A percentile compares a stretch with the other conserved stretches of the same genome.
phyloP scores from a whole-genome alignment of 2,329 filamentous ascomycete species.

The Lecanicillium sp. region DNA sequence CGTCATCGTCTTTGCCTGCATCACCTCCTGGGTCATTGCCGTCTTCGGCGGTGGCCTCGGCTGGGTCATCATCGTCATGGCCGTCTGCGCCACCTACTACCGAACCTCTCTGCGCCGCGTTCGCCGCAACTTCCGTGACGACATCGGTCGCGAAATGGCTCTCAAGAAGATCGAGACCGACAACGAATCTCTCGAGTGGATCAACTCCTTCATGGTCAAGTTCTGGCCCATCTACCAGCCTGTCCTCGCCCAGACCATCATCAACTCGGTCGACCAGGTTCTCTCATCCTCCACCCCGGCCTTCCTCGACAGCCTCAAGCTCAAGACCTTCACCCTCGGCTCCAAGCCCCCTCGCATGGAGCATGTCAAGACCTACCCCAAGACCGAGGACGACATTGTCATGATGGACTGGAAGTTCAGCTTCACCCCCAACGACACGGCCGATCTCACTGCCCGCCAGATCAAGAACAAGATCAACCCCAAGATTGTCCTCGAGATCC shows the following conservation, averaged over 20 bases:
- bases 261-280: conserved; percentile 93
- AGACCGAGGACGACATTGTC: conserved; percentile 88
- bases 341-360: conserved; percentile 94
- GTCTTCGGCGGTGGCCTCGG: conserved; percentile 83
- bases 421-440: conserved; percentile 91
- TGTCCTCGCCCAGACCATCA: conserved; percentile 83
- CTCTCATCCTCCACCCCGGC: conserved; percentile 85
- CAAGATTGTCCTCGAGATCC: conserved; percentile 90
- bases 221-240: conserved; percentile 99
- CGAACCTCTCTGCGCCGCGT: conserved; percentile 90
- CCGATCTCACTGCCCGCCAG: conserved; percentile 85
- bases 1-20: conserved; percentile 88
- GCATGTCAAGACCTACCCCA: conserved; percentile 96
- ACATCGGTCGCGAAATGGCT: conserved; percentile 81
- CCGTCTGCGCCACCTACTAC: conserved; percentile 89
- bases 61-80: conserved; percentile 93
- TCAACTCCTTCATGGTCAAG: conserved; percentile 96
- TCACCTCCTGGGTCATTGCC: conserved; percentile 85
- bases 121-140: conserved; percentile 91
- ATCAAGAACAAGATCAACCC: conserved; percentile 95
- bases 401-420: conserved; percentile 99
- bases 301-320: conserved; percentile 87
- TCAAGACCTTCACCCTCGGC: conserved; percentile 90
- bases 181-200: conserved; percentile 92
- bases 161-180: conserved; percentile 86